Base-by-base conservation (phyloP, 2,329 filamentous ascomycete species). In the Aspergillus versicolor region DNA sequence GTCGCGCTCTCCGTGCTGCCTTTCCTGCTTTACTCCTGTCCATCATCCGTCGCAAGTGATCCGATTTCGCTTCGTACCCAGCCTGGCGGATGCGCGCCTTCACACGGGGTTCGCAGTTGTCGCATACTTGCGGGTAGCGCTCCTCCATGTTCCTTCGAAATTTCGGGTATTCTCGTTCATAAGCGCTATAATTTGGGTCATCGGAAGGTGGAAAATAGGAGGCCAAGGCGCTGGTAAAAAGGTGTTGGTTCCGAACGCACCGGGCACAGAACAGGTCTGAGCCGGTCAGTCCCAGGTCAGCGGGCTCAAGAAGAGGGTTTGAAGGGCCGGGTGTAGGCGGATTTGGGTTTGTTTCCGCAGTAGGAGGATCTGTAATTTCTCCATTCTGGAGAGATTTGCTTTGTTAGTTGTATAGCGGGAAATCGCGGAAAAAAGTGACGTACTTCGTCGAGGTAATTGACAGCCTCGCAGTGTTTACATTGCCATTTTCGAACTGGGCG, bases 361-460 rank as follows among this genome's bases (percentile, higher is more conserved):
- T 80, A 2, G 91, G 92, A 24, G 92, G 91, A 73, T 99, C 93
- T 55, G 90, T 89, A 63, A 97, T 94, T 50, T 95, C 87, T 67
- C 93, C 93, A 71, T 91, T 85, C 89, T 94, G 67, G 19, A 50
- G 43, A 24, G 61, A 13, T 22, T 61, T 65, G 64, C 63, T 57
- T 65, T 44, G 44, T 59, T 45, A 59, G 57, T 37, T 27, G 45
- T 32, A 68, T 51, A 66, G 61, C 9, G 49, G 21, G 54, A 52
- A 32, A 43, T 47, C 57, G 34, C 30, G 32, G 44, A 21, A 19
- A 57, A n/a, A 49, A 41, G 22, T 43, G 46, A 70, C 79, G 58
- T 77, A 94, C 92, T 79, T 93, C 82, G 71, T 99, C 94, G 32
- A 97, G 80, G 77, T 91, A 90, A 74, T 97, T 99, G 58, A 88